phyloP scores from a whole-genome alignment of 768 basidiomycete genomes.

The Pulveroboletus ravenelii region DNA sequence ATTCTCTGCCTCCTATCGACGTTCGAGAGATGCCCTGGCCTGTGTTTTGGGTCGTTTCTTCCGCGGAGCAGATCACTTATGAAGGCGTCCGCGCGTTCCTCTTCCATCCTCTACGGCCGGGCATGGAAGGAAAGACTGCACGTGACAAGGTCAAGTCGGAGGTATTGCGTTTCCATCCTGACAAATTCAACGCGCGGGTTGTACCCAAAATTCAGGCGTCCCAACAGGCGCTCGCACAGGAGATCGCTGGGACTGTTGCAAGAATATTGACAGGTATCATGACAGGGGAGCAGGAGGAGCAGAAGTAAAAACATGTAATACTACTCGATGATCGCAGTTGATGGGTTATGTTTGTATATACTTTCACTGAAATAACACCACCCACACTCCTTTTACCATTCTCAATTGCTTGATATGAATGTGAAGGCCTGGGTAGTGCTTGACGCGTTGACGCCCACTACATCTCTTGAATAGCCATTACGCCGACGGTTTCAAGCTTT shows the following conservation, averaged over 20 bases:
- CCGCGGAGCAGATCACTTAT: slow-evolving; percentile 32
- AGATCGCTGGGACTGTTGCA: slow-evolving; percentile 37
- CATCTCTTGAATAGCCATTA: neutral
- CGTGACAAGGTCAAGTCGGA: slow-evolving; percentile 40
- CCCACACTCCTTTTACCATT: slow-evolving; percentile 3
- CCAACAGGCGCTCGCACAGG: slow-evolving; percentile 32
- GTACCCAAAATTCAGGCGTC: slow-evolving; percentile 31
- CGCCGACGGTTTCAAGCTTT: too few relatives aligned
- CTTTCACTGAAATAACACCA: neutral
- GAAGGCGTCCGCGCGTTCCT: slow-evolving; percentile 37
- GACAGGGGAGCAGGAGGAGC: slow-evolving; percentile 13
- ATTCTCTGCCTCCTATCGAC: slow-evolving; percentile 15
- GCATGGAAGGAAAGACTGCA: slow-evolving; percentile 26
- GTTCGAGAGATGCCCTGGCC: slow-evolving; percentile 45
- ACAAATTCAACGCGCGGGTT: slow-evolving; percentile 42
- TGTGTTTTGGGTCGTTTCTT: slow-evolving; percentile 20
- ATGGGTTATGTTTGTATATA: neutral
- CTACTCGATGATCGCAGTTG: neutral
- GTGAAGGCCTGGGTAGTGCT: too few relatives aligned
- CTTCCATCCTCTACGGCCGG: slow-evolving; percentile 32
- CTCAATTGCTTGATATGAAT: too few relatives aligned
- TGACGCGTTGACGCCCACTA: too few relatives aligned
- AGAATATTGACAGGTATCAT: slow-evolving; percentile 39
- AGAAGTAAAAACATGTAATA: neutral
- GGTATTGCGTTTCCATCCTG: slow-evolving; percentile 51